Evolutionary conservation across 2,329 filamentous ascomycete species (phyloP).

Genomic region (Didymella glomerata): DNA sequence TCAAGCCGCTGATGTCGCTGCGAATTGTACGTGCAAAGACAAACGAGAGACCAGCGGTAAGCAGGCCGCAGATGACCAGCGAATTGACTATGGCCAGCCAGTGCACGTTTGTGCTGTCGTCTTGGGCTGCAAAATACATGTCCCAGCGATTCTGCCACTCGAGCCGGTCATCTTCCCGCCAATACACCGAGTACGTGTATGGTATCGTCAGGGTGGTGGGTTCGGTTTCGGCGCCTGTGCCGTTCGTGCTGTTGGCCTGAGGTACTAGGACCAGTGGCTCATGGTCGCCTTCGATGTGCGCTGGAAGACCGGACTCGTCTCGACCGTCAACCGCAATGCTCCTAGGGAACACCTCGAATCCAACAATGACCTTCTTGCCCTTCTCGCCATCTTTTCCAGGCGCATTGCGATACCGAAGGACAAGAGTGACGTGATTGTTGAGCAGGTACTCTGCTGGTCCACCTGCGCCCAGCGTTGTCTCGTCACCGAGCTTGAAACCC

Average conservation of each 20-base stretch:
- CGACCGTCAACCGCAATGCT: conserved; percentile 73
- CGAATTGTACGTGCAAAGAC: conserved; percentile 81
- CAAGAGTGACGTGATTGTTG: conserved; percentile 88
- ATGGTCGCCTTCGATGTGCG: conserved; percentile 69
- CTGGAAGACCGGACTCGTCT: conserved; percentile 71
- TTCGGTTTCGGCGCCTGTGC: conserved; percentile 64
- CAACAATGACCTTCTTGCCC: conserved; percentile 82
- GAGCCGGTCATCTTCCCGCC: conserved; percentile 79
- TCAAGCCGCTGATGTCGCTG: conserved; percentile 78
- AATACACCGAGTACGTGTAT: conserved; percentile 91
- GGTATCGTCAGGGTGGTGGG: conserved; percentile 75
- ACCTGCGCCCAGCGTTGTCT: conserved; percentile 68
- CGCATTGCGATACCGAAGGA: conserved; percentile 78
- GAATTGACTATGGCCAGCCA: conserved; percentile 92
- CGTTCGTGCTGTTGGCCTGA: conserved; percentile 63
- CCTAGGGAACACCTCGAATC: conserved; percentile 90
- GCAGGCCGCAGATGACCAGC: conserved; percentile 78
- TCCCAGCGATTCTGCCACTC: conserved; percentile 90
- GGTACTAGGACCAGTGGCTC: conserved; percentile 74
- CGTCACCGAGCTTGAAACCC: conserved; percentile 87
- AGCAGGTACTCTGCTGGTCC: conserved; percentile 74
- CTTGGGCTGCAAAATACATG: conserved; percentile 87
- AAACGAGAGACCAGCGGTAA: conserved; percentile 81
- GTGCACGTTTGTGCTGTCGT: conserved; percentile 81
- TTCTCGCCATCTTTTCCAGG: conserved; percentile 72